These are phyloP conservation scores for Aspergillus japonicus DNA, from an alignment of 2,329 filamentous ascomycete genomes.

Conservation along the genomic window DNA sequence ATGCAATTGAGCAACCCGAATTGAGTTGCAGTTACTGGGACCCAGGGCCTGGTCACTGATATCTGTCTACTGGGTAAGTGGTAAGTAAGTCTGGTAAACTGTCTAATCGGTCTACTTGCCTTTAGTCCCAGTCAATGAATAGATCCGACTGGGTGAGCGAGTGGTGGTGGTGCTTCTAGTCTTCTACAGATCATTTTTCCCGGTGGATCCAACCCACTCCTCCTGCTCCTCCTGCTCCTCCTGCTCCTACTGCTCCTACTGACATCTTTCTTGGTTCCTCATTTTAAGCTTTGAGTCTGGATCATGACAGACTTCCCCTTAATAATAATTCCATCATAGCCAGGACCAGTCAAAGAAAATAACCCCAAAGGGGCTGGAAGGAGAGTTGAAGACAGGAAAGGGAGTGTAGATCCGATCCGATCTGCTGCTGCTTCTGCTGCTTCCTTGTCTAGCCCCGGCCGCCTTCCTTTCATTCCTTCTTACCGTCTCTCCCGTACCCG, in stretches of 20 bases:
- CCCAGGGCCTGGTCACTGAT: too few species aligned
- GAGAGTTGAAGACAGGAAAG: too few species aligned
- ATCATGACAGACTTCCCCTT: slow-evolving; percentile 1
- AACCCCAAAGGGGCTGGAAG: too few species aligned
- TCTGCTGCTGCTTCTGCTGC: not conserved
- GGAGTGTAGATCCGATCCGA: slow-evolving; percentile 14
- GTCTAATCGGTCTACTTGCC: not conserved
- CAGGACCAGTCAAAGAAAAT: too few species aligned
- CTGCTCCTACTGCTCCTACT: too few species aligned
- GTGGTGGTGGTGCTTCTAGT: too few species aligned
- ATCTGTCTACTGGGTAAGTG: not conserved
- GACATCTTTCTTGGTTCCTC: not conserved
- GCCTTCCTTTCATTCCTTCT: not conserved
- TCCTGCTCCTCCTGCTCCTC: not conserved
- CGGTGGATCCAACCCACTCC: not conserved
- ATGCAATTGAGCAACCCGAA: not conserved
- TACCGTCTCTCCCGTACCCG: not conserved
- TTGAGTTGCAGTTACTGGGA: not conserved
- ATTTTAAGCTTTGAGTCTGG: not conserved
- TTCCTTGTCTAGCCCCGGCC: not conserved
- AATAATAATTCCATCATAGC: not conserved
- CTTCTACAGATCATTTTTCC: slow-evolving; percentile 1
- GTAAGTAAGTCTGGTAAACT: too few species aligned
- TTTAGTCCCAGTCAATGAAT: not conserved
- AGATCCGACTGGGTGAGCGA: not conserved